Percentiles rank a stretch among this genome's conserved stretches.
Conservation (phyloP, 1,284 basidiomycete genomes). For the Irpex sp. region DNA sequence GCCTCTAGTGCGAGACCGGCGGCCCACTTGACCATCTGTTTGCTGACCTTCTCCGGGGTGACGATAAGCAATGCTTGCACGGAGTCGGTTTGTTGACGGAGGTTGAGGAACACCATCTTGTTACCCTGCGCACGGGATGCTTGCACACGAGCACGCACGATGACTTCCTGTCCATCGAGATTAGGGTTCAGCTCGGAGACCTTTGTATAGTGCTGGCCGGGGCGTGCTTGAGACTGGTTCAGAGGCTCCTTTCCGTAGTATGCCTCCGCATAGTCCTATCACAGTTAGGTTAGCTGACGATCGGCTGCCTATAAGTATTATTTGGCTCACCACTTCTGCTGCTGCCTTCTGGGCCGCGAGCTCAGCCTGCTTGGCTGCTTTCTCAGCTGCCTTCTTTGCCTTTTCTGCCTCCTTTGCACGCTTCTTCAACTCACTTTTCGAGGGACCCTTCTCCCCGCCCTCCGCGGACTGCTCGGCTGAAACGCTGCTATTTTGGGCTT, state of each 20-base stretch:
- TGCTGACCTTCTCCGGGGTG: constrained; percentile 82
- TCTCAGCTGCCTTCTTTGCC: constrained; percentile 85
- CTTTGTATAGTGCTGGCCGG: constrained; percentile 47
- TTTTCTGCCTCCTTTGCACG: constrained; percentile 92
- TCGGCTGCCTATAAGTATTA: background rate
- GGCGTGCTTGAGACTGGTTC: constrained; percentile 84
- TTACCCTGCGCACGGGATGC: constrained; percentile 87
- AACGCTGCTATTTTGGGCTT: background rate
- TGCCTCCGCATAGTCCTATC: constrained; percentile 78
- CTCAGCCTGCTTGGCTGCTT: constrained; percentile 76
- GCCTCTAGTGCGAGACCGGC: constrained; percentile 80
- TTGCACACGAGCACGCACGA: constrained; percentile 89
- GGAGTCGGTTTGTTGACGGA: constrained; percentile 88
- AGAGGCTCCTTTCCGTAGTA: constrained; percentile 91
- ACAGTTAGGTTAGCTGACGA: constrained; percentile 7
- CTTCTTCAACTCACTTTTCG: constrained; percentile 93
- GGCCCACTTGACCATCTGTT: constrained; percentile 98
- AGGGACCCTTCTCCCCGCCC: constrained; percentile 41
- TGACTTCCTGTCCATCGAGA: constrained; percentile 74
- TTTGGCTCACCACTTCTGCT: constrained; percentile 58
- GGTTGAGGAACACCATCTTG: constrained; percentile 93
- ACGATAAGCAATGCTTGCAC: constrained; percentile 86
- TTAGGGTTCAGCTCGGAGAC: constrained; percentile 69
- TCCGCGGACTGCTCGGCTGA: constrained; percentile 23
- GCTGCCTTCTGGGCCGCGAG: constrained; percentile 74